Base-by-base conservation (phyloP, 768 basidiomycete genomes). In the Boletus sp. region DNA sequence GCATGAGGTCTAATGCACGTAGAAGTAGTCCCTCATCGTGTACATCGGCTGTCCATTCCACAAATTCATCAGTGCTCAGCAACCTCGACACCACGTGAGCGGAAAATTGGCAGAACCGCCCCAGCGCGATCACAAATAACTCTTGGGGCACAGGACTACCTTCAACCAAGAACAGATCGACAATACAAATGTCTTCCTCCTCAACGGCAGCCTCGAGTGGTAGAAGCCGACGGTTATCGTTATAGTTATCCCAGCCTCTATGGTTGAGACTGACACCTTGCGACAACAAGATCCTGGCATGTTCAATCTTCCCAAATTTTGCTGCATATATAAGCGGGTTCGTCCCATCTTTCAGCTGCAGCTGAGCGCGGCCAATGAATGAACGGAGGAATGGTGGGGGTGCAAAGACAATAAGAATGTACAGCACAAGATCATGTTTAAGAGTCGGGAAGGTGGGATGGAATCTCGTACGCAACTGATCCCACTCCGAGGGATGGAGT, bases 141-240 rank as follows among this genome's bases (percentile, higher is more conserved):
- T 20, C n/a, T 5, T 42, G 10, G 0, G 18, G 41, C n/a, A 42
- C 18, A 42, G 4, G 18, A 18, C 41, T 20, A 2, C 41, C 41
- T 12, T 18, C 18, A 42, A 0, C 41, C 1, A 42, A 20, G 18
- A 42, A 11, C 9, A 42, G 18, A 42, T 42, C 0, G 4, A 42
- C 11, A 15, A 42, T 42, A n/a, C 37, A 15, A 39, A 0, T 0
- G 7, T 4, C 0, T 4, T 0, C 7, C 37, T 7, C 15, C 17
- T 0, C 17, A 17, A 39, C 7, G 6, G 4, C n/a, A 42, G 41
- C n/a, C 5, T 42, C 41, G n/a, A 11, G 0, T 20, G 18, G 18
- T 11, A 20, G 11, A 10, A 42, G 1, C 10, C 0, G 1, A 42
- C 8, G 9, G 11, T 7, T 9, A 11, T 18, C 0, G 5, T 5